phyloP scores from a whole-genome alignment of 352 stramenopile genomes.

The Elongisporangium anandrum region DNA sequence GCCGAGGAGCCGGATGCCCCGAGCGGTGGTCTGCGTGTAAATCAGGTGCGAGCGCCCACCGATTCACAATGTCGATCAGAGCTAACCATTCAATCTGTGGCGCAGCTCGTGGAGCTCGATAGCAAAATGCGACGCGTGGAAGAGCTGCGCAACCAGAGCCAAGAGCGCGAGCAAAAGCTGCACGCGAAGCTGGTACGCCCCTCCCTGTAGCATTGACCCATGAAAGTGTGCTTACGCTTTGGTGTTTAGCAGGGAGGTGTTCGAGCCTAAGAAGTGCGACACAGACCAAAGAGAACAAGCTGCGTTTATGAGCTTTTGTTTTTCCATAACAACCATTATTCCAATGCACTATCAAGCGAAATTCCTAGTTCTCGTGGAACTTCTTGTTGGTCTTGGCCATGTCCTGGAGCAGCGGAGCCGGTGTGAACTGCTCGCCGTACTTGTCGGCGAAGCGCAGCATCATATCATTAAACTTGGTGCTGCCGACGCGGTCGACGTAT shows the following conservation, averaged over 20 bases:
- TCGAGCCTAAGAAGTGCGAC: not conserved
- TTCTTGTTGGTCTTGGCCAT: slow-evolving; percentile 97
- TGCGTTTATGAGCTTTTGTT: not conserved
- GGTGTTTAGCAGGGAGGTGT: not conserved
- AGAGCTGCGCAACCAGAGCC: slow-evolving; percentile 55
- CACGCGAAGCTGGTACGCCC: slow-evolving; percentile 46
- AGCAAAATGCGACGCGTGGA: slow-evolving; percentile 78
- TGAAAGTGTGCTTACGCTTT: not conserved
- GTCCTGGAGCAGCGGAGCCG: slow-evolving; percentile 95
- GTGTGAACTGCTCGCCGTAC: slow-evolving; percentile 96
- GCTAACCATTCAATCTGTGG: not conserved
- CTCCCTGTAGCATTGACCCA: not conserved
- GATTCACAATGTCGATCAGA: not conserved
- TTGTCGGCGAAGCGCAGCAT: slow-evolving; percentile 95
- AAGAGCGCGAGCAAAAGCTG: slow-evolving; percentile 57
- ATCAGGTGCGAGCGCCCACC: slow-evolving; percentile 45
- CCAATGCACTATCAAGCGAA: not conserved
- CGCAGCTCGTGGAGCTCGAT: slow-evolving; percentile 61
- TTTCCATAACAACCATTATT: not conserved
- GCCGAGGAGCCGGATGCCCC: slow-evolving; percentile 13
- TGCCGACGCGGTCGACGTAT: slow-evolving; percentile 93
- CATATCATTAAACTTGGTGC: slow-evolving; percentile 92
- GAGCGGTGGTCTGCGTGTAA: slow-evolving; percentile 35
- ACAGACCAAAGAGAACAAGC: too few species aligned
- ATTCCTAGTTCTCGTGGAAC: slow-evolving; percentile 88